Evolutionary conservation across 1,284 basidiomycete species (phyloP).

Genomic region (Golubevia sp.): DNA sequence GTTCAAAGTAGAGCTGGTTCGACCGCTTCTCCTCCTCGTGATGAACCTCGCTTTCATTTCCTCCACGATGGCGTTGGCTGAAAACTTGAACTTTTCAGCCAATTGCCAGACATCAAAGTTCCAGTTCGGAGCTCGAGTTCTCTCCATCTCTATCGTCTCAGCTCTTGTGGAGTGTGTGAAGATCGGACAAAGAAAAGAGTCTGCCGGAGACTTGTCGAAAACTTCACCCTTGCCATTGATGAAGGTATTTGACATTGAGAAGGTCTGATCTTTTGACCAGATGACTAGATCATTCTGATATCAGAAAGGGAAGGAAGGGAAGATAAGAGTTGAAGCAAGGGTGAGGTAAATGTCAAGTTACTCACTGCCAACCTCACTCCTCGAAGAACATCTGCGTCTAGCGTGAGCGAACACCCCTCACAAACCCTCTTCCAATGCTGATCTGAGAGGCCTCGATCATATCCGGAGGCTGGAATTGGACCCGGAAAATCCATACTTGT

Average conservation of each 20-base stretch:
- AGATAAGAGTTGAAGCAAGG: too few species aligned
- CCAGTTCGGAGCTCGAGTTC: too few species aligned
- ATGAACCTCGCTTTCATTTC: background rate
- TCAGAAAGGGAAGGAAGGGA: background rate
- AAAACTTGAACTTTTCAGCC: background rate
- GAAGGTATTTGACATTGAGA: background rate
- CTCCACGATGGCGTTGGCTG: background rate
- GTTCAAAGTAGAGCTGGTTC: too few species aligned
- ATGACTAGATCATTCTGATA: background rate
- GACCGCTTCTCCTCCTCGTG: too few species aligned
- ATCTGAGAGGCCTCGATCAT: background rate
- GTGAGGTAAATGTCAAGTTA: too few species aligned
- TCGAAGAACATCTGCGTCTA: background rate
- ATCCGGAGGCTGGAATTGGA: background rate
- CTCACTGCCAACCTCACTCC: background rate
- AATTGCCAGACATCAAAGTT: too few species aligned
- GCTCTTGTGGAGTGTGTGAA: background rate
- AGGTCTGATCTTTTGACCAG: slow-evolving; percentile 1
- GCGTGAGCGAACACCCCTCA: background rate
- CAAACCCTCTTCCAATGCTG: background rate
- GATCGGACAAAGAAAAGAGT: background rate
- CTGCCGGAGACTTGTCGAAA: background rate
- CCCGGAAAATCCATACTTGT: background rate
- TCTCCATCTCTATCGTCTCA: background rate
- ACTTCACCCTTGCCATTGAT: slow-evolving; percentile 1